Percentiles rank a stretch among this genome's conserved stretches.
These are phyloP conservation scores for Sporothrix luriei DNA, from an alignment of 2,329 filamentous ascomycete species.

Conservation along the genomic window DNA sequence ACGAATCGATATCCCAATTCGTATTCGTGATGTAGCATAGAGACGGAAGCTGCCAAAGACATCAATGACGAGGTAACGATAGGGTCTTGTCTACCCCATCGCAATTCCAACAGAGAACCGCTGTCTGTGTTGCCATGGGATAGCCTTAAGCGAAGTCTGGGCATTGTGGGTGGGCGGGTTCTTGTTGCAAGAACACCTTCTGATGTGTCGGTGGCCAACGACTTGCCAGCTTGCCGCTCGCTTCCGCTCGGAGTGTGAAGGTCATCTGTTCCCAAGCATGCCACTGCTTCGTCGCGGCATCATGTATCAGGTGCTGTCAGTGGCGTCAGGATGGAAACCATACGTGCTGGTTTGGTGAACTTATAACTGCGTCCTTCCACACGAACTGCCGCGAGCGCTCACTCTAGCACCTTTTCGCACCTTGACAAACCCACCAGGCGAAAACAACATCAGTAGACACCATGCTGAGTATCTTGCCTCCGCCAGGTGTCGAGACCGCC, in stretches of 20 bases:
- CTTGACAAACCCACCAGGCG: neutral
- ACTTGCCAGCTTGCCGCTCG: neutral
- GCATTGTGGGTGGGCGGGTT: neutral
- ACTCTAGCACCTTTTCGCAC: neutral
- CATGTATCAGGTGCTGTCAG: neutral
- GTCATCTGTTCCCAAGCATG: too few relatives aligned
- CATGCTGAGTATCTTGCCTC: too few relatives aligned
- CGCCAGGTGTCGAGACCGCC: neutral
- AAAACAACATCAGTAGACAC: neutral
- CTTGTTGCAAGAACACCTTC: constrained; percentile 3
- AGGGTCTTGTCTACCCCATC: neutral
- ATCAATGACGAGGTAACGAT: neutral
- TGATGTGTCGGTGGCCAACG: constrained; percentile 6
- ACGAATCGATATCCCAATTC: neutral
- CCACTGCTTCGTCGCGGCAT: neutral
- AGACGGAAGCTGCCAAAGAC: neutral
- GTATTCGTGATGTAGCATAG: neutral
- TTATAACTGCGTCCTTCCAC: neutral
- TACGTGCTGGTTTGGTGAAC: neutral
- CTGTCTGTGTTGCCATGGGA: neutral
- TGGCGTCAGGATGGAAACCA: neutral
- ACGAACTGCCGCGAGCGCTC: neutral
- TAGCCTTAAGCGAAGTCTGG: neutral
- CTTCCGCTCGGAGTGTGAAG: neutral
- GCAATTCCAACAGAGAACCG: neutral